Base-by-base conservation (phyloP, 73 alveolate species). In the Paraurostyla sp. region DNA sequence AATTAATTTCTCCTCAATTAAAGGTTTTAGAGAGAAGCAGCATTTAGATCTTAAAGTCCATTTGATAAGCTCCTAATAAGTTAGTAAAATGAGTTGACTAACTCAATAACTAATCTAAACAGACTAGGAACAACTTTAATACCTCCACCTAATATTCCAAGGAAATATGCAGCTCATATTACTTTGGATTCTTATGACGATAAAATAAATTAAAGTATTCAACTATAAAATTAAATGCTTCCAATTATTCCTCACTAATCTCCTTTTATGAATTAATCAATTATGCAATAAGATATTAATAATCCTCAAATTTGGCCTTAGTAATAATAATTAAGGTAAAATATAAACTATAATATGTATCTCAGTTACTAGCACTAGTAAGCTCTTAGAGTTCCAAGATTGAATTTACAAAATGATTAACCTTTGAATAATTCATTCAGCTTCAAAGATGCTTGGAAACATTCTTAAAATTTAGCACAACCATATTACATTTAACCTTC, bases 361-460 rank as follows among this genome's bases (percentile, higher is more conserved):
- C 4, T 52, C 38, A 35, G 69, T 6, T 52, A 52, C 13, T 13
- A 52, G 23, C 30, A 52, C 13, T 13, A 18, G 69, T 35, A 52
- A 52, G n/a, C n/a, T n/a, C n/a, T 52, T 13, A 9, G 23, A 18
- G 69, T 18, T 4, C 23, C 69, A 6, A 52, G 23, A 52, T 52
- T 4, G 33, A 52, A 25, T 35, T 52, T 52, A 13, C 33, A 52
- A 18, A 9, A 25, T 35, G 13, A 52, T 18, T 18, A 13, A 13
- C 9, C 18, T 18, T 52, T 13, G 23, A 52, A 52, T 4, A 18
- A 52, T 18, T 52, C 69, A 52, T 52, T 52, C 23, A 52, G 23
- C 33, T 52, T 52, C 33, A 52, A 52, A 52, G 69, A 52, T 52
- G 69, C 69, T 13, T 52, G 69, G 69, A 52, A 52, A 52, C 7